Evolutionary conservation across 169 alveolate genomes (phyloP), one percentile per base, ranked within the genome.

Genomic region (Besnoitia besnoiti): DNA sequence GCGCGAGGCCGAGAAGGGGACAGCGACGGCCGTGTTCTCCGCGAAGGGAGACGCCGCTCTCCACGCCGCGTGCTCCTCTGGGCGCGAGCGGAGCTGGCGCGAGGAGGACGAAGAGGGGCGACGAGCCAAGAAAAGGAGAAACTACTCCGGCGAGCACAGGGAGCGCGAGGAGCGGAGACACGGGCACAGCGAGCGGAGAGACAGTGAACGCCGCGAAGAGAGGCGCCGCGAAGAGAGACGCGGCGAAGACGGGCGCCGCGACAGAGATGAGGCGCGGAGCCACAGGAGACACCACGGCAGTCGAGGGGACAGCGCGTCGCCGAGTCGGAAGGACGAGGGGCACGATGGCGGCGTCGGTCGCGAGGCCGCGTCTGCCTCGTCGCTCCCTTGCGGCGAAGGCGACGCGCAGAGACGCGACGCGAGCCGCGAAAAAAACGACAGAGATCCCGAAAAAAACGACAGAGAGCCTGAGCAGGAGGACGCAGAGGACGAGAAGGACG

Each of bases 1-100:
- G 5, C 77, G 8, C 37, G 5, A 30, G 30, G 40, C 10, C 30
- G 77, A 27, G 37, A 61, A 19, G 10, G 77, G 40, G 30, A 30
- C 77, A 50, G 77, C 77, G 30, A n/a, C 77, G 5, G 77, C 77
- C 77, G 30, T n/a, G n/a, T n/a, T n/a, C n/a, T n/a, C n/a, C n/a
- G n/a, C n/a, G n/a, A n/a, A n/a, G n/a, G n/a, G n/a, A n/a, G n/a
- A n/a, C n/a, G n/a, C n/a, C n/a, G n/a, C n/a, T n/a, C n/a, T n/a
- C n/a, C n/a, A n/a, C n/a, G n/a, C n/a, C n/a, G n/a, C n/a, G n/a
- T n/a, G n/a, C n/a, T n/a, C n/a, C n/a, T n/a, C n/a, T n/a, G n/a
- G n/a, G n/a, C n/a, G n/a, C n/a, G n/a, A n/a, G n/a, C n/a, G n/a
- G n/a, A n/a, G n/a, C n/a, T n/a, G n/a, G n/a, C n/a, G n/a, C n/a